Evolutionary conservation across 208 protist species (phyloP).

Genomic region (Porcisia deanei): DNA sequence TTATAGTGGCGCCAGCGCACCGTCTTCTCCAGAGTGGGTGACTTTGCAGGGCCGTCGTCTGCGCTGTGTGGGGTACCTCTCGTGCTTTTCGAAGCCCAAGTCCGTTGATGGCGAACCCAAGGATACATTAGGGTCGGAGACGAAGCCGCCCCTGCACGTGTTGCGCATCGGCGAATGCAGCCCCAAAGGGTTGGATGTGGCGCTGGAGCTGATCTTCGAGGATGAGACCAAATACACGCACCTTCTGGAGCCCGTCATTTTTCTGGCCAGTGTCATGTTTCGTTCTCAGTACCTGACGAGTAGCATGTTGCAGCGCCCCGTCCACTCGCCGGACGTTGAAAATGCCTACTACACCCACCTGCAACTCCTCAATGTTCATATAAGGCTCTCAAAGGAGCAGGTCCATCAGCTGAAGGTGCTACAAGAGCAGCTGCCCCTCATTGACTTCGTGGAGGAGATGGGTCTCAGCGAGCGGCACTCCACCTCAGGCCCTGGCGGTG

Average conservation of each 20-base stretch:
- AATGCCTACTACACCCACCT: constrained; percentile 74
- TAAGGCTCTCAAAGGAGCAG: constrained; percentile 45
- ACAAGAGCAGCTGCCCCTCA: constrained; percentile 67
- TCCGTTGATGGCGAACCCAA: neutral
- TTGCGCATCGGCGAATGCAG: constrained; percentile 23
- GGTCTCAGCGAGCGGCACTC: constrained; percentile 25
- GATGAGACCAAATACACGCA: constrained; percentile 54
- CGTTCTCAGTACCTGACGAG: constrained; percentile 84
- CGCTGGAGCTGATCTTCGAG: constrained; percentile 71
- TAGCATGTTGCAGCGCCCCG: constrained; percentile 63
- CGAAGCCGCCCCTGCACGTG: constrained; percentile 13
- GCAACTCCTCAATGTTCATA: constrained; percentile 70
- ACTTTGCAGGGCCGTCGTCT: constrained; percentile 53
- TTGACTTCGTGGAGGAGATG: constrained; percentile 74
- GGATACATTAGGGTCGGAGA: neutral
- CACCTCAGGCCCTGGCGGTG: constrained; percentile 8
- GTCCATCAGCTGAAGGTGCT: constrained; percentile 65
- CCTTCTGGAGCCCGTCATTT: constrained; percentile 66
- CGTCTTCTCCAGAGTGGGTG: constrained; percentile 35
- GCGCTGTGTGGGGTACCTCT: constrained; percentile 68
- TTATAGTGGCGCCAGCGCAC: neutral
- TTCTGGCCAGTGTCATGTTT: constrained; percentile 81
- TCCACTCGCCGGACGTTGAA: constrained; percentile 58
- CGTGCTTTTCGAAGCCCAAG: constrained; percentile 41
- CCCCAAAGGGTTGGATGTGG: constrained; percentile 45